Base-by-base conservation (phyloP, 352 stramenopile genomes). In the Thalassiosira ordinaria region DNA sequence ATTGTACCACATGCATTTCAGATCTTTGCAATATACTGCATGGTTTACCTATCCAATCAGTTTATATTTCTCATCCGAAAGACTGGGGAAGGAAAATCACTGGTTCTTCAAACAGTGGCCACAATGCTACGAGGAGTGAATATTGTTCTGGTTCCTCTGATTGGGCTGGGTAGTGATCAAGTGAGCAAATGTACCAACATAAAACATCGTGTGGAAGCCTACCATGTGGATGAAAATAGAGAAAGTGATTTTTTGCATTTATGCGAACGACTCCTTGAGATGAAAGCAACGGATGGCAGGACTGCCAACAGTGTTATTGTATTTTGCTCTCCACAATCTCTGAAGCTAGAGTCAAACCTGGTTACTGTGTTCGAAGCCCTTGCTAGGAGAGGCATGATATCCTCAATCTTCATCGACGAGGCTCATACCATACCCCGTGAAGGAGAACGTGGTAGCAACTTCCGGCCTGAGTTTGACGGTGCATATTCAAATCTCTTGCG, bases 151-250 rank as follows among this genome's bases (percentile, higher is more conserved):
- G 55, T 64, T 1, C 55, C 55, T 44, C 8, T 64, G 1, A 27
- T 64, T 47, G 29, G 55, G 20, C 55, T 64, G 2, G 55, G 27
- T 8, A 47, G 27, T 64, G 55, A 49, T 13, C 55, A 64, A 16
- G 55, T 64, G 11, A 13, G 1, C 18, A 68, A 39, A 18, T 6
- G 20, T 16, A 29, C 14, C 18, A 24, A 56, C 1, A 7, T 37
- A 11, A 20, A 39, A 35, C 26, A 51, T 4, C 14, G n/a, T 35
- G 14, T 68, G 11, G 35, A 68, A 14, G 59, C 8, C 1, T 69
- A 65, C 31, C 56, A 65, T 51, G n/a, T 51, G 26, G 56, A 52
- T 18, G 56, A 65, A 47, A 29, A 52, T 18, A 39, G 35, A 47
- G 26, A n/a, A 66, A 33, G 5, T 16, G 18, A 31, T 33, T 22